Base-by-base conservation (phyloP, 2,329 filamentous ascomycete genomes). In the Cercospora canescens region DNA sequence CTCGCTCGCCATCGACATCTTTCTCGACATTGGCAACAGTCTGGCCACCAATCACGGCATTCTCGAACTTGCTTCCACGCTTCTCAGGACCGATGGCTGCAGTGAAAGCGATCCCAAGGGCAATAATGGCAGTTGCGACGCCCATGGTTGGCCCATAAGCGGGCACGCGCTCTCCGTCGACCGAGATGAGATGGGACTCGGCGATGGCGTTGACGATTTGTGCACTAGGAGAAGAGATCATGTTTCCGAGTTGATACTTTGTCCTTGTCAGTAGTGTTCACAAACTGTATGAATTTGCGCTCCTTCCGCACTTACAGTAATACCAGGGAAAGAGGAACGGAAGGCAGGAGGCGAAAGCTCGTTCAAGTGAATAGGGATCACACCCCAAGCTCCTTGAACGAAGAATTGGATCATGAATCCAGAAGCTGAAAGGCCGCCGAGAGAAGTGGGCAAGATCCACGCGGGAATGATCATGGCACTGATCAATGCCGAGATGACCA, bases 171-270 rank as follows among this genome's bases (percentile, higher is more conserved):
- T 87, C 76, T 3, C 90, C 90, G 9, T 81, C 80, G 6, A 75
- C 74, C 45, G 84, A 86, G 54, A 93, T 81, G 41, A 84, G 84
- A 35, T 83, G 83, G 52, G 80, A 85, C 73, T 93, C 90, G 1
- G 91, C 84, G 59, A 93, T 84, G 12, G 89, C 89, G 67, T 93
- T 92, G 75, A 93, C 89, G 56, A 94, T 93, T 76, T 93, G 91
- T 0, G 91, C 88, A 0, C 87, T 89, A 0, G 90, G 89, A 0
- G 88, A 89, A 1, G 88, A 89, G 60, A 91, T 88, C 84, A 92
- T 89, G 81, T 92, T 92, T 6, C 90, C 90, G 8, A 92, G 79
- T 80, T 93, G 90, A 77, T 92, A 92, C 60, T 62, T 34, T 37
- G 26, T 9, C n/a, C 21, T 34, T 56, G 52, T 56, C 52, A 56